Evolutionary conservation across 768 basidiomycete species (phyloP), one percentile per base, ranked within the genome.

Genomic region (Thelephora aurantiotincta): DNA sequence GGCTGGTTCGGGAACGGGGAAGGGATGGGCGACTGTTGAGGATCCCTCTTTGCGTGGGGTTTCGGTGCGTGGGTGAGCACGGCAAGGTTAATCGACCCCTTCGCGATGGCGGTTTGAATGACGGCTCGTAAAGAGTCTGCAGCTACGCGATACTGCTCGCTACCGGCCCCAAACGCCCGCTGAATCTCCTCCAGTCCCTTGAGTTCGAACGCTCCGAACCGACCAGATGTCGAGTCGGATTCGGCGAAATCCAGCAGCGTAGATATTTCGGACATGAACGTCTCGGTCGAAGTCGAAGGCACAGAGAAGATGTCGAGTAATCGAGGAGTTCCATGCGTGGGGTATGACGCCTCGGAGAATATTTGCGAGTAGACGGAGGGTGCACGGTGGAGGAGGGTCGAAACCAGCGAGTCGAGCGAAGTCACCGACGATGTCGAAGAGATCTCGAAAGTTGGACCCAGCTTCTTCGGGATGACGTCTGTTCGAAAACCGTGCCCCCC

Each of bases 191-290:
- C 55, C 5, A 88, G 65, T 14, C 68, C 68, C 0, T 67, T 63
- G 36, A 88, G 56, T 50, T 80, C 74, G 44, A 85, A 62, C 6
- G 79, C 80, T 23, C 77, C 80, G 52, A 88, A 88, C 16, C 55
- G 58, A 48, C 60, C 57, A n/a, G 45, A 33, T 13, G 66, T 61
- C 36, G 70, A 59, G 9, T 65, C 58, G 30, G 71, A 63, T 14
- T 74, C 67, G 26, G 78, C 58, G 54, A 80, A 75, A 54, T 77
- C 73, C n/a, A 71, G 61, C 11, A 73, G 58, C 6, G 77, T 67
- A 13, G 69, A 63, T 11, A 70, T 55, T 46, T 72, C 67, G 3
- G 64, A 57, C 34, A 72, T 44, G 48, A 74, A 72, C 0, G 55
- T 60, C 51, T 66, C 60, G 13, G 64, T 60, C 18, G 61, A 61